Evolutionary conservation across 768 basidiomycete species (phyloP).

Genomic region (Dacryopinax spathularia): DNA sequence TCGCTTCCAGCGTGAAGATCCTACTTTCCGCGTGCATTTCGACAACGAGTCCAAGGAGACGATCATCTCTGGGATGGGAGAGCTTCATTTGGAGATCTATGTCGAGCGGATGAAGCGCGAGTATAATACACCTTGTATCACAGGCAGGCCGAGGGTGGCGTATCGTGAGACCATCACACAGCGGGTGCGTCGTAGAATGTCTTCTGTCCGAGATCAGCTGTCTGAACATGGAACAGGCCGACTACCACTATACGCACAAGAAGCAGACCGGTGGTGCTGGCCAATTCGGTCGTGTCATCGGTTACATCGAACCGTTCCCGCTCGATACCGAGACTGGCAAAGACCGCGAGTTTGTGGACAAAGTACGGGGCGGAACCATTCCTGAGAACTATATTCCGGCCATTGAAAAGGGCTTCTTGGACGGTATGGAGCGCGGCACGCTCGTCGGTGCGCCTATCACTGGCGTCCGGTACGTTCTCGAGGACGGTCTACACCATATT

Average conservation of each 20-base stretch:
- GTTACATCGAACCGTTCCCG: slow-evolving; percentile 83
- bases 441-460: slow-evolving; percentile 78
- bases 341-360: slow-evolving; percentile 37
- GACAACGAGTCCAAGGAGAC: slow-evolving; percentile 94
- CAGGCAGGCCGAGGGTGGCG: slow-evolving; percentile 91
- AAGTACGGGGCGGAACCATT: background rate
- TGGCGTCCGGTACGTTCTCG: slow-evolving; percentile 72
- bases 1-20: slow-evolving; percentile 97
- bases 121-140: slow-evolving; percentile 83
- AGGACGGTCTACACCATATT: slow-evolving; percentile 83
- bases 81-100: slow-evolving; percentile 96
- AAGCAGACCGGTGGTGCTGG: slow-evolving; percentile 97
- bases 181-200: slow-evolving; percentile 18
- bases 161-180: slow-evolving; percentile 90
- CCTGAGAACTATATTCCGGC: background rate
- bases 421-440: slow-evolving; percentile 82
- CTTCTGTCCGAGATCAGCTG: background rate
- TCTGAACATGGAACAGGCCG: slow-evolving; percentile 24
- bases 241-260: slow-evolving; percentile 88
- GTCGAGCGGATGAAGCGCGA: slow-evolving; percentile 98
- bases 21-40: slow-evolving; percentile 94
- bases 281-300: slow-evolving; percentile 87
- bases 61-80: slow-evolving; percentile 99
- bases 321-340: slow-evolving; percentile 62
- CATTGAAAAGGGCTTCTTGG: slow-evolving; percentile 66